Evolutionary conservation across 108 stramenopile species (phyloP), one percentile per base, ranked within the genome.

Genomic region (Stephanodiscus minutulus): DNA sequence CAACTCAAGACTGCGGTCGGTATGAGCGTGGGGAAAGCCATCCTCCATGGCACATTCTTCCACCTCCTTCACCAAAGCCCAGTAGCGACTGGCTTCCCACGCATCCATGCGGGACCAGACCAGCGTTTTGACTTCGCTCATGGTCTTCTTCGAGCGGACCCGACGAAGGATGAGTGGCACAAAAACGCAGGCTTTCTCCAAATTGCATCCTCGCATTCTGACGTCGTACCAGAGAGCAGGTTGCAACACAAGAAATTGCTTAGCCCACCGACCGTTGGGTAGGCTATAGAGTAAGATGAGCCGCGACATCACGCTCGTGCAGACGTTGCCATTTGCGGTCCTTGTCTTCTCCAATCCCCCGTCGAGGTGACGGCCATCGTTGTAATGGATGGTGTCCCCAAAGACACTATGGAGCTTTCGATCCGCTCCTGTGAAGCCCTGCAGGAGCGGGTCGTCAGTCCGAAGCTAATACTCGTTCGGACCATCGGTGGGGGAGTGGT

Each of bases 71-170:
- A 48, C 29, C 27, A 72, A 47, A 4, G 53, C 61, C 13, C 24
- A 41, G 29, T 39, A 72, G n/a, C 55, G 52, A 12, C 71, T 61
- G 12, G 36, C 44, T 15, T 49, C 47, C 71, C 71, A 72, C 17
- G 31, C 7, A 10, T 49, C 44, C 5, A 72, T 6, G 29, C 71
- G 31, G 20, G n/a, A 52, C 47, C 18, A 11, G 50, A 72, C 39
- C 4, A 60, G n/a, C n/a, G 9, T 17, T 28, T 55, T 54, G 37
- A 72, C 63, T 7, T 72, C 61, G 12, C n/a, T 11, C 12, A 61
- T 20, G 20, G 10, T 11, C 43, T 46, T 43, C 18, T 10, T 22
- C 10, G 18, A 27, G 10, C 20, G n/a, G 2, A n/a, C 3, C 6
- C 35, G 31, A 11, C 41, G 43, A 35, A 62, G 61, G 44, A 62